These are phyloP conservation scores for Uncinocarpus reesii DNA, from an alignment of 2,329 filamentous ascomycete species.

Conservation along the genomic window DNA sequence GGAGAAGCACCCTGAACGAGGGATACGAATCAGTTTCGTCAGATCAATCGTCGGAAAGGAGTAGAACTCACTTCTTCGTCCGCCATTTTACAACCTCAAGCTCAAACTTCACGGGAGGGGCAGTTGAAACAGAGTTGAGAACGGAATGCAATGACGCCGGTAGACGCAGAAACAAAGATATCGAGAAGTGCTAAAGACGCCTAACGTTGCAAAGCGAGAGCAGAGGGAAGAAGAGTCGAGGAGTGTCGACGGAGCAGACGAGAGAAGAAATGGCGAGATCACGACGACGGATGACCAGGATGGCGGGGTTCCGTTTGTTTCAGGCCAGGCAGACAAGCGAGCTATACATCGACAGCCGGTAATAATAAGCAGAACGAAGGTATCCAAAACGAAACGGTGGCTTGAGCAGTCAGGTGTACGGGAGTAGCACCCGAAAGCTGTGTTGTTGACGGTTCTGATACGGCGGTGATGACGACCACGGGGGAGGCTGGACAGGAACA, in stretches of 20 bases:
- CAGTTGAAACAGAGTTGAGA: neutral
- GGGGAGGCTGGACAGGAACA: slow-evolving; percentile 6
- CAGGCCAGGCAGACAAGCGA: neutral
- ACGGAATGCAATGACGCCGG: neutral
- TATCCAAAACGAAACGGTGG: slow-evolving; percentile 6
- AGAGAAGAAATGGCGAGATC: neutral
- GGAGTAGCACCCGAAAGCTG: slow-evolving; percentile 18
- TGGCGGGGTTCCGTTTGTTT: slow-evolving; percentile 5
- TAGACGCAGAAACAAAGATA: neutral
- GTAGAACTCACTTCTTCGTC: slow-evolving; percentile 33
- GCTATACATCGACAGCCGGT: neutral
- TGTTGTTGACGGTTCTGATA: slow-evolving; percentile 11
- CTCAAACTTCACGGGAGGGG: neutral
- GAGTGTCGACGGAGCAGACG: neutral
- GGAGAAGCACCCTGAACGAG: slow-evolving; percentile 63
- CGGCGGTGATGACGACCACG: neutral
- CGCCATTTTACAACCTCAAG: slow-evolving; percentile 26
- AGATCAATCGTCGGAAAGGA: neutral
- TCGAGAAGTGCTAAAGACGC: neutral
- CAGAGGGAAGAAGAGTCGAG: neutral
- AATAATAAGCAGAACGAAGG: slow-evolving; percentile 7
- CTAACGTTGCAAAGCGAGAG: neutral
- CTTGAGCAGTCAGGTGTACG: slow-evolving; percentile 11
- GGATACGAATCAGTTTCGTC: slow-evolving; percentile 11
- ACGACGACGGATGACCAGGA: neutral